Evolutionary conservation across 1,284 basidiomycete species (phyloP), one percentile per base, ranked within the genome.

Genomic region (Leccinum pseudoinsigne): DNA sequence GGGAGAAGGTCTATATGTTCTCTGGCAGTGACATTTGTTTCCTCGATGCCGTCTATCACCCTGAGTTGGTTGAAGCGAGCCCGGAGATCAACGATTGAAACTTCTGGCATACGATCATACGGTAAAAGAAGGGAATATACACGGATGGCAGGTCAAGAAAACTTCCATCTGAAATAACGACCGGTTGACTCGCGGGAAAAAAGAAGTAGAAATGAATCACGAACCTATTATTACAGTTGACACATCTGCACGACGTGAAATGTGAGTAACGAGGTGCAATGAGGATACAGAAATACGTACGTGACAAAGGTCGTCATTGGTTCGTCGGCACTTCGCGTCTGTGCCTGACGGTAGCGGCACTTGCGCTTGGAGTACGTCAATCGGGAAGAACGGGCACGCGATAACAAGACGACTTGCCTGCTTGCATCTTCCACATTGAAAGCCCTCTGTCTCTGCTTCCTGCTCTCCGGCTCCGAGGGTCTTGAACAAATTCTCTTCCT

Each of bases 341-440:
- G 95, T 72, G 93, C 94, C 79, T 97, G 95, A 70, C 94, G 92
- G 74, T 97, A 97, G 56, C 92, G 87, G 70, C 93, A 95, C 79
- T 95, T 94, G 69, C 93, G 81, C 87, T 93, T 69, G n/a, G 68
- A 63, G 66, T 63, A 55, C 10, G 60, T 67, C 28, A 67, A 34
- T 53, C 34, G 14, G 1, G 14, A 16, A 4, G 45, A 5, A n/a
- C 3, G 34, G 14, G 55, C 0, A 31, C 42, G 3, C n/a, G 38
- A 51, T 2, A 55, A 28, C 42, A 11, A 16, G 34, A 40, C 11
- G 28, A 69, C 79, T 58, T 57, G 85, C 87, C 82, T 94, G 89
- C 68, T 93, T 94, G 86, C 97, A 99, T 70, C 93, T 86, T 18
- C 87, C 84, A 73, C 97, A 99, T 76, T 98, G 95, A 91, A 99